Evolutionary conservation across 2,329 filamentous ascomycete genomes (phyloP).

Genomic region (Sphaceloma murrayae): DNA sequence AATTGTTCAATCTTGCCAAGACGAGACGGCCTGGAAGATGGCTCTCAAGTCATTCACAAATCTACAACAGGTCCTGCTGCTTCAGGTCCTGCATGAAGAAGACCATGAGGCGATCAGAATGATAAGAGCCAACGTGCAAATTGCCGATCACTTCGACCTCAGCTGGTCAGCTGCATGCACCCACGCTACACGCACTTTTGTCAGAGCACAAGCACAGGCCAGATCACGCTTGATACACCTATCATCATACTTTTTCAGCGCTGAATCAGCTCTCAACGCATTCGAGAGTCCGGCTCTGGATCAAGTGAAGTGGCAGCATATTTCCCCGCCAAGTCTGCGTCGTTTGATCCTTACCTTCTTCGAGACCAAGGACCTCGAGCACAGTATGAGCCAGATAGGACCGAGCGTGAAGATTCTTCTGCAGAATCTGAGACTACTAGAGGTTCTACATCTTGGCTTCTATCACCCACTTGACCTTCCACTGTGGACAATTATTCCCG

Average conservation of each 20-base stretch:
- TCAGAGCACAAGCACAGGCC: not conserved
- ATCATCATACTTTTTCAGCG: slow-evolving; percentile 6
- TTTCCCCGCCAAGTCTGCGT: slow-evolving; percentile 48
- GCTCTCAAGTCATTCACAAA: slow-evolving; percentile 50
- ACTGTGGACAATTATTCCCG: slow-evolving; percentile 54
- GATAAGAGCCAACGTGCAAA: slow-evolving; percentile 29
- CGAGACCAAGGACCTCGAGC: slow-evolving; percentile 47
- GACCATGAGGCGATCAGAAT: slow-evolving; percentile 47
- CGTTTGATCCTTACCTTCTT: slow-evolving; percentile 56
- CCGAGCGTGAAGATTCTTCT: slow-evolving; percentile 48
- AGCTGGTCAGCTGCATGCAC: slow-evolving; percentile 55
- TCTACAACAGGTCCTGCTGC: slow-evolving; percentile 55
- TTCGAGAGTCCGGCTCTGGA: not conserved
- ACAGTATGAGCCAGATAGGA: slow-evolving; percentile 49
- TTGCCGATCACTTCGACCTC: slow-evolving; percentile 41
- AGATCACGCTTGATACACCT: not conserved
- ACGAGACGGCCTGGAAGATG: slow-evolving; percentile 44
- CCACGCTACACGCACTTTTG: slow-evolving; percentile 46
- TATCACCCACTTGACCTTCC: slow-evolving; percentile 47
- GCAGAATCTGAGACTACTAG: slow-evolving; percentile 51
- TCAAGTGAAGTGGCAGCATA: too few relatives aligned
- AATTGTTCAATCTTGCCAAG: slow-evolving; percentile 43
- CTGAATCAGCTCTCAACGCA: not conserved
- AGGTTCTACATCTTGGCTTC: slow-evolving; percentile 56
- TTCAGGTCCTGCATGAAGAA: slow-evolving; percentile 51